A percentile compares a stretch with the other conserved stretches of the same genome.
Evolutionary conservation across 2,329 filamentous ascomycete species (phyloP).

Genomic region (Zopfia rhizophila): DNA sequence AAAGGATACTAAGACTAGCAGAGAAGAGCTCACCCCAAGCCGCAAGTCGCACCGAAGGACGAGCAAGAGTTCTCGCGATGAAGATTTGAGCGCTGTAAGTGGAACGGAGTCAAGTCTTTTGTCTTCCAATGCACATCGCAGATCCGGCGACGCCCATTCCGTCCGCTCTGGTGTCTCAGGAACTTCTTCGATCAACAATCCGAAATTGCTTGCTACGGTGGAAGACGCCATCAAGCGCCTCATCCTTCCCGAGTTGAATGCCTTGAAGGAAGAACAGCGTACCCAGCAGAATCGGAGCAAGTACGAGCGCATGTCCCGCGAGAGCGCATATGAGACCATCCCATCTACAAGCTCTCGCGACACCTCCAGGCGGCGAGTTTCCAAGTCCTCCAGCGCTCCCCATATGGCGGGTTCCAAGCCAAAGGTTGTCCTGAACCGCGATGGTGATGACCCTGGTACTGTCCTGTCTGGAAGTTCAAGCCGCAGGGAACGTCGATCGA

Average conservation of each 20-base stretch:
- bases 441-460: conserved; percentile 68
- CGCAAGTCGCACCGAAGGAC: conserved; percentile 50
- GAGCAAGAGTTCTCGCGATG: conserved; percentile 58
- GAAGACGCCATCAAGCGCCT: conserved; percentile 91
- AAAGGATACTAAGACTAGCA: conserved; percentile 31
- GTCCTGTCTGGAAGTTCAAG: conserved; percentile 66
- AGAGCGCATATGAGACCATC: conserved; percentile 66
- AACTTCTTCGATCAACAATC: conserved; percentile 86
- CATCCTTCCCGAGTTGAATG: conserved; percentile 90
- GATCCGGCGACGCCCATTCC: conserved; percentile 67
- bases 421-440: conserved; percentile 68
- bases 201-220: conserved; percentile 87
- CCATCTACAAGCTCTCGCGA: conserved; percentile 63
- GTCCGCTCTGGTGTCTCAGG: conserved; percentile 64
- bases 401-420: conserved; percentile 66
- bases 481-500: conserved; percentile 65
- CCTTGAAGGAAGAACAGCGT: conserved; percentile 89
- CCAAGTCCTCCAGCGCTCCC: conserved; percentile 70
- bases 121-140: conserved; percentile 67
- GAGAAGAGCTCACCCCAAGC: conserved; percentile 41
- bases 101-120: conserved; percentile 71
- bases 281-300: conserved; percentile 76
- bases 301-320: conserved; percentile 68
- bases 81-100: conserved; percentile 51
- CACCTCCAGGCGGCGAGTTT: conserved; percentile 63